phyloP scores from a whole-genome alignment of 148 eudicot species.

The Talinum fruticosum region DNA sequence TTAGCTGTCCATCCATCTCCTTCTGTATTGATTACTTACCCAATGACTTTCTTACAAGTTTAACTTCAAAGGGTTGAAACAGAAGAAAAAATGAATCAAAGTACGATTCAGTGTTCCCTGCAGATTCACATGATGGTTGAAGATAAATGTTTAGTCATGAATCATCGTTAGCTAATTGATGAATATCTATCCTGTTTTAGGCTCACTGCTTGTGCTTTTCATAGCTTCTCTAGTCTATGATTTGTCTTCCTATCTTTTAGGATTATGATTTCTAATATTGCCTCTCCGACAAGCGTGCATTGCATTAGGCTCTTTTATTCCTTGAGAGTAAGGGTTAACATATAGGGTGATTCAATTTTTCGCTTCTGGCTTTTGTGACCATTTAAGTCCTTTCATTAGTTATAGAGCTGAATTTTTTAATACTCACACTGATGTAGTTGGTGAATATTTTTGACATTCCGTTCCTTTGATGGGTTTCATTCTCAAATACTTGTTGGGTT shows the following conservation, averaged over 20 bases:
- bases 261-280: not conserved
- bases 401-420: not conserved
- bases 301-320: too few species aligned
- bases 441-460: not conserved
- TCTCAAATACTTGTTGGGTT: constrained; percentile 9
- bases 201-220: not conserved
- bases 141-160: not conserved
- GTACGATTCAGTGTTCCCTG: not conserved
- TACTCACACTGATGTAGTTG: not conserved
- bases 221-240: not conserved
- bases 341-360: not conserved
- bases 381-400: constrained; percentile 1
- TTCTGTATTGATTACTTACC: not conserved
- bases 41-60: constrained; percentile 1
- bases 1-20: constrained; percentile 9
- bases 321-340: too few species aligned
- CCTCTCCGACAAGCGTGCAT: not conserved
- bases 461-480: not conserved
- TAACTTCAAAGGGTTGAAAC: not conserved
- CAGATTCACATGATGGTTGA: not conserved
- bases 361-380: not conserved
- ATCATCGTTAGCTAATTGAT: not conserved
- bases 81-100: not conserved
- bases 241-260: not conserved
- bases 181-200: not conserved